Conservation (phyloP, 2,329 filamentous ascomycete genomes). For the Aspergillus sojae region DNA sequence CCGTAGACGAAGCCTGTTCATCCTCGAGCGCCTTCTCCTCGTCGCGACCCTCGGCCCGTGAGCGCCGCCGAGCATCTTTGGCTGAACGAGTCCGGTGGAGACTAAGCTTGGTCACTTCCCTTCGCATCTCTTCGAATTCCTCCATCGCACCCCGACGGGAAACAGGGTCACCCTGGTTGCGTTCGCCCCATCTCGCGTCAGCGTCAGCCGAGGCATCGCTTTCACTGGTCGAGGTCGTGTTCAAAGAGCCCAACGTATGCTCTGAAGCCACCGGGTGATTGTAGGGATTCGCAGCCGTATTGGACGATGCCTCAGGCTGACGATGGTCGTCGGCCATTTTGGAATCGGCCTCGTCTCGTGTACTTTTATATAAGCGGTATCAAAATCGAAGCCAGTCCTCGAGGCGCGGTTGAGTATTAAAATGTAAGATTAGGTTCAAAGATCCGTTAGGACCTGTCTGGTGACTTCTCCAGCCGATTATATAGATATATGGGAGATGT, state of each 20-base stretch:
- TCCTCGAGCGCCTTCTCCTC: slow-evolving; percentile 54
- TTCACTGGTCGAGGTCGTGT: slow-evolving; percentile 19
- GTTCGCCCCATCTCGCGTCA: slow-evolving; percentile 65
- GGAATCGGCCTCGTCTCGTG: slow-evolving; percentile 1
- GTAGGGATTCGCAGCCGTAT: slow-evolving; percentile 8
- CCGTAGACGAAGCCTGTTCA: slow-evolving; percentile 21
- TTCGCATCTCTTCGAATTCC: slow-evolving; percentile 60
- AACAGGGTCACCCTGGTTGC: slow-evolving; percentile 58
- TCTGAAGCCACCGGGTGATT: slow-evolving; percentile 15
- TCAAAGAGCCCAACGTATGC: slow-evolving; percentile 7
- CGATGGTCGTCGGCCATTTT: slow-evolving; percentile 15
- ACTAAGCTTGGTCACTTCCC: slow-evolving; percentile 58
- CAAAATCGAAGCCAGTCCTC: not conserved
- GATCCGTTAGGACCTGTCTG: not conserved
- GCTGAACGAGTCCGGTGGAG: slow-evolving; percentile 40
- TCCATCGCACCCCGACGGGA: slow-evolving; percentile 59
- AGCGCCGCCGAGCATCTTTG: slow-evolving; percentile 32
- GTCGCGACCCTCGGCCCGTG: slow-evolving; percentile 27
- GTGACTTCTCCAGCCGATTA: not conserved
- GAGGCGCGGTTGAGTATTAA: not conserved
- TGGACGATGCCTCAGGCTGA: slow-evolving; percentile 12
- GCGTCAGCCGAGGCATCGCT: slow-evolving; percentile 41
- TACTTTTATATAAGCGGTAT: not conserved
- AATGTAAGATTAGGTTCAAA: not conserved
- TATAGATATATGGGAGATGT: not conserved